These are phyloP conservation scores for Aspergillus jensenii DNA, from an alignment of 2,329 filamentous ascomycete genomes.

Conservation along the genomic window DNA sequence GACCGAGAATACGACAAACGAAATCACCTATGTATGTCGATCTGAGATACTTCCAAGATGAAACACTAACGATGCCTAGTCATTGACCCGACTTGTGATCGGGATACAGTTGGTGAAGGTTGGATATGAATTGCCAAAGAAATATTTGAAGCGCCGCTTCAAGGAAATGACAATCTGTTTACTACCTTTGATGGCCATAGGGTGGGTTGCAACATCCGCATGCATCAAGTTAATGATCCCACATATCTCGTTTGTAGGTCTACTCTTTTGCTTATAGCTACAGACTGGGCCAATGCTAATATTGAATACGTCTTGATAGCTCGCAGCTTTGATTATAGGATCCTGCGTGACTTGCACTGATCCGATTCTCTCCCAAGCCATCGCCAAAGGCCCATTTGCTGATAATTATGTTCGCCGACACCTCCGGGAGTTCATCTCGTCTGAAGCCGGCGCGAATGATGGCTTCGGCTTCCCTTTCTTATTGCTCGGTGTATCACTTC, in stretches of 20 bases:
- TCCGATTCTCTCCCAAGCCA: slow-evolving; percentile 61
- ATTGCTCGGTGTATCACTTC: slow-evolving; percentile 57
- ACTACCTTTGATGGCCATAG: slow-evolving; percentile 61
- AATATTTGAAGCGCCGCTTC: slow-evolving; percentile 52
- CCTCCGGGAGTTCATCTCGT: slow-evolving; percentile 61
- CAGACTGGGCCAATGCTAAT: not conserved
- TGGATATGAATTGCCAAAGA: slow-evolving; percentile 61
- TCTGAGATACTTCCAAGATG: not conserved
- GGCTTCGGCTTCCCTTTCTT: slow-evolving; percentile 64
- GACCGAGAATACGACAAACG: slow-evolving; percentile 31
- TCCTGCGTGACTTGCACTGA: slow-evolving; percentile 64
- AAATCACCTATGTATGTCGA: slow-evolving; percentile 42
- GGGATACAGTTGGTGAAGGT: slow-evolving; percentile 64
- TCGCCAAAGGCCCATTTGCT: slow-evolving; percentile 63
- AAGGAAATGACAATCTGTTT: slow-evolving; percentile 57
- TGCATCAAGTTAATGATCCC: slow-evolving; percentile 58
- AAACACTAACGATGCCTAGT: slow-evolving; percentile 32
- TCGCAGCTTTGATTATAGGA: slow-evolving; percentile 58
- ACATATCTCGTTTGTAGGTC: slow-evolving; percentile 48
- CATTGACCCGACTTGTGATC: slow-evolving; percentile 59
- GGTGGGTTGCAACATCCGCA: slow-evolving; percentile 60
- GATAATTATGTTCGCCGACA: slow-evolving; percentile 61
- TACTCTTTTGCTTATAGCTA: not conserved
- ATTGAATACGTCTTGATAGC: slow-evolving; percentile 22
- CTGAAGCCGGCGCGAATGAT: slow-evolving; percentile 63